These are phyloP conservation scores for Neopestalotiopsis rosae DNA, from an alignment of 2,329 filamentous ascomycete genomes.

Conservation along the genomic window DNA sequence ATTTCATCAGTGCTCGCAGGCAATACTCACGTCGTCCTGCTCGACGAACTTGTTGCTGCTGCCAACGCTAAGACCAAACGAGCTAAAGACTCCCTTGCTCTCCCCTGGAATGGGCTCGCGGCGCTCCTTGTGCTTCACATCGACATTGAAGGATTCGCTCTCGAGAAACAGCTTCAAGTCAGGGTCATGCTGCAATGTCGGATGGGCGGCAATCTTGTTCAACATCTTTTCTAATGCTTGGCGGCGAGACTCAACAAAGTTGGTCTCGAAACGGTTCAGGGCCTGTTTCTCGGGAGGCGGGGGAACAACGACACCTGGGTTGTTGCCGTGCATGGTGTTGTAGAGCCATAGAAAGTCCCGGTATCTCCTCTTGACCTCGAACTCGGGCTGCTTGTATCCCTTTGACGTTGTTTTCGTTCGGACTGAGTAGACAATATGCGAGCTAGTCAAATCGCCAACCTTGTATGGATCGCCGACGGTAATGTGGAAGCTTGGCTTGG, in stretches of 20 bases:
- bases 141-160: constrained; percentile 93
- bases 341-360: constrained; percentile 98
- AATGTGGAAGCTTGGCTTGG: constrained; percentile 90
- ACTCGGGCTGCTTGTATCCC: constrained; percentile 90
- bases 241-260: constrained; percentile 92
- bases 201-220: constrained; percentile 91
- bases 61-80: constrained; percentile 79
- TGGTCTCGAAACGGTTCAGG: constrained; percentile 91
- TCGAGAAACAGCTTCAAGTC: constrained; percentile 97
- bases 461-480: constrained; percentile 96
- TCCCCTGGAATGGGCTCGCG: constrained; percentile 85
- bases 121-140: constrained; percentile 97
- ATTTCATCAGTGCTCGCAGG: not conserved
- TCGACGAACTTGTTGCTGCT: constrained; percentile 90
- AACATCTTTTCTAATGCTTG: constrained; percentile 96
- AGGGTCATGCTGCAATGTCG: constrained; percentile 87
- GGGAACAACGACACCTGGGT: constrained; percentile 92
- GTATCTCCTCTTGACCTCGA: constrained; percentile 91
- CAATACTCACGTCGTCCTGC: constrained; percentile 82
- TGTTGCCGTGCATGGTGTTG: constrained; percentile 90
- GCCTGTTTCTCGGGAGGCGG: constrained; percentile 98
- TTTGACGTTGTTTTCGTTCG: constrained; percentile 96
- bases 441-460: constrained; percentile 94
- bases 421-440: constrained; percentile 97
- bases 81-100: constrained; percentile 92